Percentiles rank a stretch among this genome's conserved stretches.
phyloP scores from a whole-genome alignment of 1,284 basidiomycete genomes.

The Hypsizygus ulmarius region DNA sequence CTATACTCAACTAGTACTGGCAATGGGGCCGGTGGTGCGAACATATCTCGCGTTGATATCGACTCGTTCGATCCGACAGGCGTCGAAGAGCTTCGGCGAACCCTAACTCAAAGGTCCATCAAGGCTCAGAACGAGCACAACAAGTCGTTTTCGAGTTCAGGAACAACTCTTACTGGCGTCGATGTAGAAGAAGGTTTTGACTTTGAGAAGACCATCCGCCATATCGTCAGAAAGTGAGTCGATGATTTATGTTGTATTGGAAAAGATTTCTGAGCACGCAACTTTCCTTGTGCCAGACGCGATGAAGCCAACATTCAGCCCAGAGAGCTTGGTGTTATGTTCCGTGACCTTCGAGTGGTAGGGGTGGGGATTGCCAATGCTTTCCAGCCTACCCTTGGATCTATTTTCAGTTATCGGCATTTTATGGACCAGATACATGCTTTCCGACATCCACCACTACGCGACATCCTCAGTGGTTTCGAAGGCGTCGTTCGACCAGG shows the following conservation, averaged over 20 bases:
- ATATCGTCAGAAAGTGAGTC: conserved; percentile 24
- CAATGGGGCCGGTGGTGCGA: not conserved
- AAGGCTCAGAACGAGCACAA: not conserved
- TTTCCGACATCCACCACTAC: conserved; percentile 36
- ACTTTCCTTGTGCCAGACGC: conserved; percentile 9
- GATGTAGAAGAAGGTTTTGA: conserved; percentile 23
- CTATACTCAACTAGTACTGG: not conserved
- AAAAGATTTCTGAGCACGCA: not conserved
- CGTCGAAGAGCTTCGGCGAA: conserved; percentile 12
- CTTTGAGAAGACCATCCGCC: conserved; percentile 27
- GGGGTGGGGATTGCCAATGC: conserved; percentile 44
- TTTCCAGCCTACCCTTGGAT: conserved; percentile 42
- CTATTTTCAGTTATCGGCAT: conserved; percentile 33
- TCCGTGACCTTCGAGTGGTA: conserved; percentile 46
- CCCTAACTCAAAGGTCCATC: conserved; percentile 2
- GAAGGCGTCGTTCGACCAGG: conserved; percentile 47
- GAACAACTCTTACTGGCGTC: conserved; percentile 8
- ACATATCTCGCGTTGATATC: conserved; percentile 12
- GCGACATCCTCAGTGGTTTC: conserved; percentile 42
- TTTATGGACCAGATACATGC: conserved; percentile 28
- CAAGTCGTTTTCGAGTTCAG: conserved; percentile 9
- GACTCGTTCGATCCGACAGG: conserved; percentile 13
- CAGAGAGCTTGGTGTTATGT: conserved; percentile 49
- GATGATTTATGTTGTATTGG: not conserved
- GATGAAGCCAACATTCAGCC: conserved; percentile 37